These are phyloP conservation scores for Zopfia rhizophila DNA, from an alignment of 2,329 filamentous ascomycete genomes.

Conservation along the genomic window DNA sequence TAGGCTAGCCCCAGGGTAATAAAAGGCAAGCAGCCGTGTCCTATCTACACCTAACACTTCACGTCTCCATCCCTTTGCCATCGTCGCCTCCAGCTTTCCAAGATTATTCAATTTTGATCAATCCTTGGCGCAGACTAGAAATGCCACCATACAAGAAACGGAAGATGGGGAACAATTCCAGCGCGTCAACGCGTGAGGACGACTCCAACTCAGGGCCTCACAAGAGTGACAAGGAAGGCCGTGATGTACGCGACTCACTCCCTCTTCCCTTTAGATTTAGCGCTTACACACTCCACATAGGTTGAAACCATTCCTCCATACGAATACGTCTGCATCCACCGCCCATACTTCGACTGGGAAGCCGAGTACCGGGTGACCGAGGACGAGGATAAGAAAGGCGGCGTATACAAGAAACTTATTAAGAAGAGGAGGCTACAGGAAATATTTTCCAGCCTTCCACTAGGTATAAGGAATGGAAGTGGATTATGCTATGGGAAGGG, in stretches of 20 bases:
- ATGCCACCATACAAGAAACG: conserved; percentile 27
- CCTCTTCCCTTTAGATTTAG: too few species aligned
- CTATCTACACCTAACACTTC: too few species aligned
- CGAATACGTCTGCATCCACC: conserved; percentile 13
- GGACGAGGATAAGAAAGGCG: conserved; percentile 1
- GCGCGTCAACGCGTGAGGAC: conserved; percentile 2
- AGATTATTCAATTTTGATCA: too few species aligned
- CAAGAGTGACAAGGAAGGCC: not conserved
- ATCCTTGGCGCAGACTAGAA: too few species aligned
- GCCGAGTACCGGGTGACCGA: not conserved
- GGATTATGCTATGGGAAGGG: conserved; percentile 29
- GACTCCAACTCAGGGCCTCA: not conserved
- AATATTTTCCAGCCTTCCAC: conserved; percentile 13
- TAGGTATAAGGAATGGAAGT: conserved; percentile 26
- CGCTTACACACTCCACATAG: too few species aligned
- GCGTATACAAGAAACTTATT: too few species aligned
- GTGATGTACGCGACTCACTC: too few species aligned
- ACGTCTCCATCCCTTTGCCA: too few species aligned
- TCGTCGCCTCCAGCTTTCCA: too few species aligned
- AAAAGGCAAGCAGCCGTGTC: too few species aligned
- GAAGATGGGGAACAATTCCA: conserved; percentile 16
- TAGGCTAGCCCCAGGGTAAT: too few species aligned
- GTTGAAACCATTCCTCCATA: conserved; percentile 1
- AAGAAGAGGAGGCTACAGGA: conserved; percentile 13
- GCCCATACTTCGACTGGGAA: conserved; percentile 8